Percentiles rank a stretch among this genome's conserved stretches.
These are phyloP conservation scores for Nevesoporus exiguus DNA, from an alignment of 768 basidiomycete species.

Conservation along the genomic window DNA sequence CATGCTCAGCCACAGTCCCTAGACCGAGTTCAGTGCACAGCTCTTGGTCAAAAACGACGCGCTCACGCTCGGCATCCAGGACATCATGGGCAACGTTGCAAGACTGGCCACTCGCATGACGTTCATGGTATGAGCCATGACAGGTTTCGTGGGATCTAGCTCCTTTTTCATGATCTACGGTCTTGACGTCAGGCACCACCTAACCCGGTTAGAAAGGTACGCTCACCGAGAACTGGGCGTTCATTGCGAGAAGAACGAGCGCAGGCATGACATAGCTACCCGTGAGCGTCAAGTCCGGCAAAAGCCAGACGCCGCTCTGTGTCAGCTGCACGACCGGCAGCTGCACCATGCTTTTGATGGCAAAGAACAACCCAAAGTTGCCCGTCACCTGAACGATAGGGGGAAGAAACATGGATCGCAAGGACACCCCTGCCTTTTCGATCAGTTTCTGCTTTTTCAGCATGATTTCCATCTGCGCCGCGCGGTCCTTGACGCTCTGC, in stretches of 20 bases:
- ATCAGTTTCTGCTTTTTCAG: slow-evolving; percentile 53
- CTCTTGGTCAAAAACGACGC: not conserved
- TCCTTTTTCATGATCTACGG: slow-evolving; percentile 47
- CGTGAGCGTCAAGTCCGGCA: slow-evolving; percentile 80
- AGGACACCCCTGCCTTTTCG: slow-evolving; percentile 60
- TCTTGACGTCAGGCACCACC: slow-evolving; percentile 2
- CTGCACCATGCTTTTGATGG: slow-evolving; percentile 64
- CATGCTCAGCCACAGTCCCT: slow-evolving; percentile 63
- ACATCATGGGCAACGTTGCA: slow-evolving; percentile 48
- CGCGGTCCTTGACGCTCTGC: slow-evolving; percentile 33
- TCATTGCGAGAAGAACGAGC: slow-evolving; percentile 53
- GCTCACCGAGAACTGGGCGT: slow-evolving; percentile 67
- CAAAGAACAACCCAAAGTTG: slow-evolving; percentile 82
- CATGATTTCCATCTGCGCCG: slow-evolving; percentile 41
- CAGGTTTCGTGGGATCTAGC: slow-evolving; percentile 49
- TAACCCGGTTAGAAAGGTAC: not conserved
- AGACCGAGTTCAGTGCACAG: not conserved
- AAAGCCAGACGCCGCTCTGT: slow-evolving; percentile 67
- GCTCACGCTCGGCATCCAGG: slow-evolving; percentile 64
- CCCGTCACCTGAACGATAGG: slow-evolving; percentile 72
- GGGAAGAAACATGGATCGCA: slow-evolving; percentile 49
- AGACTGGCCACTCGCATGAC: slow-evolving; percentile 57
- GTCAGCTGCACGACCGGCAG: slow-evolving; percentile 72
- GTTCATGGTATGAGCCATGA: slow-evolving; percentile 67
- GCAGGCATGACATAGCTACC: slow-evolving; percentile 74